Base-by-base conservation (phyloP, 352 stramenopile species). In the Plasmopara muralis region DNA sequence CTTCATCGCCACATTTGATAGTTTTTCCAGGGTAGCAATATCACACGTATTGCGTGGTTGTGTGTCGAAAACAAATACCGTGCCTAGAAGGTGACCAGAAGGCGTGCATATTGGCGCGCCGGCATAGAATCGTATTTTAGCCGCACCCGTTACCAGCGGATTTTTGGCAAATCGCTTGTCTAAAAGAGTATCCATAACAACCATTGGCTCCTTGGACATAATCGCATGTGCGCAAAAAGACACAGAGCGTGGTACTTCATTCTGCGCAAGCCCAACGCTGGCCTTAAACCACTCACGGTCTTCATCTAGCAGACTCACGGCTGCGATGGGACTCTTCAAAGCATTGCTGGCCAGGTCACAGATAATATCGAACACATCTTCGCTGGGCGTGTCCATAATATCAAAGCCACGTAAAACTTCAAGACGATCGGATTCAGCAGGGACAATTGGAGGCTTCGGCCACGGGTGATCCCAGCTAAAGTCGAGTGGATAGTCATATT, bases 361-460 rank as follows among this genome's bases (percentile, higher is more conserved):
- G 51, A 93, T 92, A 57, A 93, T 92, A 65, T 93, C 83, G 48
- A 93, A 93, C 60, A 92, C 79, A 42, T 92, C 82, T 60, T 93
- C 83, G 25, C 63, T 87, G 12, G 83, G 80, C 18, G 83, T 87
- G 67, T 93, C 83, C 72, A 93, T 88, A 52, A 93, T 90, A 55
- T 93, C 80, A 38, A 93, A 93, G 45, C 72, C 70, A 25, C 80
- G 78, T 18, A 93, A 60, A n/a, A 87, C 68, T 0, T 90, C 80
- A 15, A 93, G 69, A 13, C 83, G 80, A 47, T 90, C 80, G 5
- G 65, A 40, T 55, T 93, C 83, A 51, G 73, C 71, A 5, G 75
- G 44, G 15, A 89, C 76, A 30, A 84, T 72, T 4, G 83, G 83
- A 14, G 83, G 83, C 67, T 93, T 93, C 3, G 83, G 83, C 83